These are phyloP conservation scores for Alternaria tenuissima DNA, from an alignment of 2,329 filamentous ascomycete genomes.

Conservation along the genomic window DNA sequence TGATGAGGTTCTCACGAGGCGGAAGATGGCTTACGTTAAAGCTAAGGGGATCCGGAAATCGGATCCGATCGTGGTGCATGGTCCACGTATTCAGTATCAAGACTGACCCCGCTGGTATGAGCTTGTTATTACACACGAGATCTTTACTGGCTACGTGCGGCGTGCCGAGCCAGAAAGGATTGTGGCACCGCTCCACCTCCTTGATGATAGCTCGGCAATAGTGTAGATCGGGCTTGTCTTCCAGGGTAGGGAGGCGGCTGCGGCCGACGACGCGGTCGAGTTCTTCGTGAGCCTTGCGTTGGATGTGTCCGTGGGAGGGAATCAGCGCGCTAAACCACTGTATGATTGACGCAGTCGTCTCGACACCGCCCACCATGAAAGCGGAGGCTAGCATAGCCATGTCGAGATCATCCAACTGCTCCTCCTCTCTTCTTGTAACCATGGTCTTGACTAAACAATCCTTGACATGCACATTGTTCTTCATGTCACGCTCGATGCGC, in stretches of 20 bases:
- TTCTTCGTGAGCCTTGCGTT: no score
- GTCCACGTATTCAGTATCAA: not conserved
- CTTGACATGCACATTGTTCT: conserved; percentile 10
- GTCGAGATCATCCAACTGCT: conserved; percentile 5
- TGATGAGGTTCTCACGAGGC: conserved; percentile 17
- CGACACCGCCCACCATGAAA: conserved; percentile 31
- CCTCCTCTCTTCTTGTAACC: conserved; percentile 10
- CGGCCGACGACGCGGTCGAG: not conserved
- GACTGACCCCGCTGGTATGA: conserved; percentile 27
- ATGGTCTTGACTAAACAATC: conserved; percentile 27
- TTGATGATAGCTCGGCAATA: conserved; percentile 37
- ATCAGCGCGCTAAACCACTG: no score
- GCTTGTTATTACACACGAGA: conserved; percentile 26
- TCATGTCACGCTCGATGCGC: conserved; percentile 6
- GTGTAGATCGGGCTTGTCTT: conserved; percentile 35
- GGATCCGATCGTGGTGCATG: conserved; percentile 18
- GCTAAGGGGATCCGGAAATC: conserved; percentile 7
- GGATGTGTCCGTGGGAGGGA: no score
- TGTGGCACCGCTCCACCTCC: conserved; percentile 52
- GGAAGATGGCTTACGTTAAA: conserved; percentile 9
- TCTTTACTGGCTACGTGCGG: conserved; percentile 16
- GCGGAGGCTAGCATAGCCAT: conserved; percentile 25
- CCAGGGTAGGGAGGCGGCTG: conserved; percentile 13
- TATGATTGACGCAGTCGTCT: conserved; percentile 19
- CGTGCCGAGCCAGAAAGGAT: conserved; percentile 14